phyloP scores from a whole-genome alignment of 441 rosid species.

The Dalechampia spathulata region DNA sequence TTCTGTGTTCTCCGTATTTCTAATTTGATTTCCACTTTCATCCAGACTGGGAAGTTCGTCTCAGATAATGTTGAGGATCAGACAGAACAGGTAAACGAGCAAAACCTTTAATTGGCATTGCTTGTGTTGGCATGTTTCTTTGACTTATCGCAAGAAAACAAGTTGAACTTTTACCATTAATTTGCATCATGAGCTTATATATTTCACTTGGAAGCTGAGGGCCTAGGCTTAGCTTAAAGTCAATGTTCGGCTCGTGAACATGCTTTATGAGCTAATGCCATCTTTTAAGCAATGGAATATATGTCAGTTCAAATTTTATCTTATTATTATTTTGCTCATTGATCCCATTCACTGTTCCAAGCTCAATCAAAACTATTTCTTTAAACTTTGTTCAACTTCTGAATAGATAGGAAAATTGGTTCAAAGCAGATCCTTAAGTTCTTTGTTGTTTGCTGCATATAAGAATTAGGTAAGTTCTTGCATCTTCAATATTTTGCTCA shows the following conservation, averaged over 20 bases:
- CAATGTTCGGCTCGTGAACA: background rate
- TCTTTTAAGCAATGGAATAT: background rate
- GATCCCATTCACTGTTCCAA: too few relatives aligned
- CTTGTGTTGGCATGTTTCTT: background rate
- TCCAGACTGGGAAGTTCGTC: constrained; percentile 69
- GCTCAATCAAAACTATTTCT: too few relatives aligned
- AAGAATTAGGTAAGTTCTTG: too few relatives aligned
- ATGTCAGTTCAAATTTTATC: background rate
- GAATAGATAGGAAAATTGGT: too few relatives aligned
- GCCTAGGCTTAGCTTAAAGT: background rate
- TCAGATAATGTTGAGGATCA: constrained; percentile 69
- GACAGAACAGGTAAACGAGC: constrained; percentile 66
- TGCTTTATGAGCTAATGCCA: background rate
- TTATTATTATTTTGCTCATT: too few relatives aligned
- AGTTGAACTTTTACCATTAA: background rate
- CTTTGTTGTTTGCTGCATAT: too few relatives aligned
- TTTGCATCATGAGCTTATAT: background rate
- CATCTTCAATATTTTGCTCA: too few relatives aligned
- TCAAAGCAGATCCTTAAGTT: too few relatives aligned
- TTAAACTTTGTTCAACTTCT: too few relatives aligned
- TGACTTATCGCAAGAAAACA: background rate
- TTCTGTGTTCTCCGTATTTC: constrained; percentile 2
- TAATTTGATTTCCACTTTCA: constrained; percentile 9
- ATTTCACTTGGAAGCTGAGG: background rate
- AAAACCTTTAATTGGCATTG: background rate